A percentile compares a stretch with the other conserved stretches of the same genome.
phyloP scores from a whole-genome alignment of 1,139 yeast species.

The Yamadazyma sp. region DNA sequence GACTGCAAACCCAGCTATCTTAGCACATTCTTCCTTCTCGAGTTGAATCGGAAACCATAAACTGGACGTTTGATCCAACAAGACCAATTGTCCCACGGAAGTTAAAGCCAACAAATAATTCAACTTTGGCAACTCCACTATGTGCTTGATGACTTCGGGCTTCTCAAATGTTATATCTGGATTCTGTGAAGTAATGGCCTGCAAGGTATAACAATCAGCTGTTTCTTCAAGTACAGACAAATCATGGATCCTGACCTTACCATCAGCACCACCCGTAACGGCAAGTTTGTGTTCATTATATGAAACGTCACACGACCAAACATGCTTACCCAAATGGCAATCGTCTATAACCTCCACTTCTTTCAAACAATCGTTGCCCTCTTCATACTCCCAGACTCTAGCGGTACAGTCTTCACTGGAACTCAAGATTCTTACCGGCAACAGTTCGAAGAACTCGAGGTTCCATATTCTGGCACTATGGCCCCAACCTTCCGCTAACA shows the following conservation, averaged over 20 bases:
- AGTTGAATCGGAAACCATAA: conserved; percentile 29
- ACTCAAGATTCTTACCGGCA: conserved; percentile 51
- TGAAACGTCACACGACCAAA: conserved; percentile 78
- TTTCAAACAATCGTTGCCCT: conserved; percentile 21
- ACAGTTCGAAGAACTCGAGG: conserved; percentile 53
- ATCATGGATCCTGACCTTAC: conserved; percentile 67
- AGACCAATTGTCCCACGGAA: conserved; percentile 57
- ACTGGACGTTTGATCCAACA: conserved; percentile 21
- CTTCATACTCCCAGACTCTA: conserved; percentile 65
- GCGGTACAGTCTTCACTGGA: conserved; percentile 89
- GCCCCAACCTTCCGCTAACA: conserved; percentile 89
- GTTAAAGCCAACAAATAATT: conserved; percentile 56
- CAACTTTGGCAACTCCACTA: conserved; percentile 38
- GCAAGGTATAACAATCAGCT: conserved; percentile 24
- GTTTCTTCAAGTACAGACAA: conserved; percentile 22
- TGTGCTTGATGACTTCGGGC: conserved; percentile 65
- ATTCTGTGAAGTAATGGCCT: conserved; percentile 26
- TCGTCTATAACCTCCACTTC: conserved; percentile 44
- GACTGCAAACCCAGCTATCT: conserved; percentile 49
- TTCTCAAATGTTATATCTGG: conserved; percentile 29
- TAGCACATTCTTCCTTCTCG: conserved; percentile 21
- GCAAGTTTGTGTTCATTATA: conserved; percentile 41
- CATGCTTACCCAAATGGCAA: conserved; percentile 81
- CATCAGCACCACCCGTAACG: conserved; percentile 90
- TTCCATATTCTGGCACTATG: conserved; percentile 95